Percentiles rank a stretch among this genome's conserved stretches.
These are phyloP conservation scores for Lodderomyces theae DNA, from an alignment of 1,139 yeast species.

Conservation along the genomic window DNA sequence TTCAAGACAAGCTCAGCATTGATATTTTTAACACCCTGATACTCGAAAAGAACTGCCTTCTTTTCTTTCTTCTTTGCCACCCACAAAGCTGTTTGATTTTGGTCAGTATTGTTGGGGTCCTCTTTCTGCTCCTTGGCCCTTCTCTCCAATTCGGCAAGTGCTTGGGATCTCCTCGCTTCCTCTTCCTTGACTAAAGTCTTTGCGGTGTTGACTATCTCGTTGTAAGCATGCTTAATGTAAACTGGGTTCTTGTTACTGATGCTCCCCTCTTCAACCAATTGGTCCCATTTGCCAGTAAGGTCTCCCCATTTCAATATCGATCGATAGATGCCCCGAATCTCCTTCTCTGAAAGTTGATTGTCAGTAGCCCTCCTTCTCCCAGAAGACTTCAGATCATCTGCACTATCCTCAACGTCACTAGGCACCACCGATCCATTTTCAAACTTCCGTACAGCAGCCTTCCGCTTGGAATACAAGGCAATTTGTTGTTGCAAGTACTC, in stretches of 20 bases:
- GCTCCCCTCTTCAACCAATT: constrained; percentile 85
- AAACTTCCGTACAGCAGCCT: constrained; percentile 64
- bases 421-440: constrained; percentile 35
- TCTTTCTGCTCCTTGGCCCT: constrained; percentile 59
- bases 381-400: constrained; percentile 16
- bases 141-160: constrained; percentile 57
- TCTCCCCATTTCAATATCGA: constrained; percentile 83
- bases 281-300: constrained; percentile 78
- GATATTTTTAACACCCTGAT: constrained; percentile 80
- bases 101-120: constrained; percentile 33
- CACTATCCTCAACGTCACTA: constrained; percentile 21
- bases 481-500: constrained; percentile 85
- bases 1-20: constrained; percentile 86
- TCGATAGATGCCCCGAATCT: constrained; percentile 81
- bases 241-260: constrained; percentile 83
- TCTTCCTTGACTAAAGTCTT: constrained; percentile 63
- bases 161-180: constrained; percentile 57
- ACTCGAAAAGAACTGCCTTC: constrained; percentile 87
- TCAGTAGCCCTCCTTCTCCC: constrained; percentile 41
- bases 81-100: constrained; percentile 47
- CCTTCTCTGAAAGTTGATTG: constrained; percentile 75
- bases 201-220: constrained; percentile 65
- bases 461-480: constrained; percentile 79
- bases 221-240: constrained; percentile 71
- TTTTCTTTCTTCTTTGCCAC: constrained; percentile 67